Percentiles rank a stretch among this genome's conserved stretches.
Conservation (phyloP, 208 protist species). For the Crithidia bombi region DNA sequence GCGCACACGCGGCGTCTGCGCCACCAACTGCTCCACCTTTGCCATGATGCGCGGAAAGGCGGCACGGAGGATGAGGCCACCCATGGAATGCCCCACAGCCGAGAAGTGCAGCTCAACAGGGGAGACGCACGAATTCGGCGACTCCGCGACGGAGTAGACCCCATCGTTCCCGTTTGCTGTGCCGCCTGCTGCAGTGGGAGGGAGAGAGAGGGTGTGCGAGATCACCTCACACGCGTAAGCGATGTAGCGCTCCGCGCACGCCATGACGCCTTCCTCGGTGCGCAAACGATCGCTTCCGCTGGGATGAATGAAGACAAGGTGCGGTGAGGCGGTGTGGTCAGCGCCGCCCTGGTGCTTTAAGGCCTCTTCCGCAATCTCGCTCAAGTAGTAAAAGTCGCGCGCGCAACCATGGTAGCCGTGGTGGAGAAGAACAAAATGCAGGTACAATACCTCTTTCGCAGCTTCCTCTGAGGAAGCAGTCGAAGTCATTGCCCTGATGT, state of each 20-base stretch:
- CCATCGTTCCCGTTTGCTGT: neutral
- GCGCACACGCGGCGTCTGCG: neutral
- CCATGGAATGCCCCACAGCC: slow-evolving; percentile 67
- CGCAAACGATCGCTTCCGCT: slow-evolving; percentile 32
- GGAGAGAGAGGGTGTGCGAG: neutral
- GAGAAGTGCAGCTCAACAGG: slow-evolving; percentile 43
- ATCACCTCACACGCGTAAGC: slow-evolving; percentile 20
- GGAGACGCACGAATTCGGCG: too few species aligned
- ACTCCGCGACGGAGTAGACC: neutral
- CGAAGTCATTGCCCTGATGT: neutral
- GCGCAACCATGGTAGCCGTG: slow-evolving; percentile 64
- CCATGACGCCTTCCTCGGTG: slow-evolving; percentile 48
- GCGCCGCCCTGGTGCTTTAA: neutral
- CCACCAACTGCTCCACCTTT: neutral
- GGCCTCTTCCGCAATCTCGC: neutral
- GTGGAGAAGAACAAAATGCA: slow-evolving; percentile 63
- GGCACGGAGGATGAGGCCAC: slow-evolving; percentile 64
- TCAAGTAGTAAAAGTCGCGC: slow-evolving; percentile 47
- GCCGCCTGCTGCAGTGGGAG: too few species aligned
- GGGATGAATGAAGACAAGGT: slow-evolving; percentile 35
- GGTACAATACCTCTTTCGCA: neutral
- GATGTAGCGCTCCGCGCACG: slow-evolving; percentile 40
- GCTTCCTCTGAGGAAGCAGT: neutral
- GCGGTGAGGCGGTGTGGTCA: neutral
- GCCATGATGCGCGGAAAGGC: slow-evolving; percentile 46